phyloP scores from a whole-genome alignment of 129 eudicot species.

The Saposhnikovia divaricata region DNA sequence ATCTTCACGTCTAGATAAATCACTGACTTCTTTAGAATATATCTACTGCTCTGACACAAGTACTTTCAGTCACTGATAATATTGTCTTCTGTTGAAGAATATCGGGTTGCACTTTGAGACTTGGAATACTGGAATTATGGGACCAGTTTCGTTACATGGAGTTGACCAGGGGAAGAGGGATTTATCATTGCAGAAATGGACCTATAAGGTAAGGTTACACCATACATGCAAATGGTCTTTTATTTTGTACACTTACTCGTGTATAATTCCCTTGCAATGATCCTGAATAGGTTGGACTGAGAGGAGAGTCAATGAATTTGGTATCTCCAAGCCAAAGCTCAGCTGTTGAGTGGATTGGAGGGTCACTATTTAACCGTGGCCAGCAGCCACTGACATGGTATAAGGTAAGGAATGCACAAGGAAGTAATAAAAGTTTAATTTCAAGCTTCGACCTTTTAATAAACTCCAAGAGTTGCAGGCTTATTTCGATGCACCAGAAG shows the following conservation, averaged over 20 bases:
- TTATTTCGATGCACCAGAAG: slow-evolving; percentile 71
- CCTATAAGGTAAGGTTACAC: slow-evolving; percentile 54
- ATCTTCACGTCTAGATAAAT: not conserved
- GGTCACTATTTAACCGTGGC: slow-evolving; percentile 31
- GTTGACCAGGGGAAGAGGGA: slow-evolving; percentile 60
- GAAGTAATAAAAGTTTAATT: not conserved
- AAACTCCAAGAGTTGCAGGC: slow-evolving; percentile 31
- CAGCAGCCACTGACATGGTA: slow-evolving; percentile 77
- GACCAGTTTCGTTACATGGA: slow-evolving; percentile 58
- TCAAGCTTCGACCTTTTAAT: not conserved
- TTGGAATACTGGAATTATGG: slow-evolving; percentile 66
- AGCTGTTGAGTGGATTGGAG: slow-evolving; percentile 55
- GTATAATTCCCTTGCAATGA: not conserved
- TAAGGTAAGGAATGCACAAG: slow-evolving; percentile 42
- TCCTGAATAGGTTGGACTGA: slow-evolving; percentile 55
- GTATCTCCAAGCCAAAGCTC: slow-evolving; percentile 44
- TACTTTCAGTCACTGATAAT: not conserved
- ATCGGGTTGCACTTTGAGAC: slow-evolving; percentile 70
- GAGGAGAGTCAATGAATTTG: slow-evolving; percentile 68
- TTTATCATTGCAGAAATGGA: slow-evolving; percentile 61
- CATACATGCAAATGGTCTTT: not conserved
- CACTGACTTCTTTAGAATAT: not conserved
- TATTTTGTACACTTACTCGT: not conserved
- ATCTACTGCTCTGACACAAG: not conserved
- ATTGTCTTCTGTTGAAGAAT: slow-evolving; percentile 37